Conservation (phyloP, 306 rosid species). For the Vachellia pachyceras region DNA sequence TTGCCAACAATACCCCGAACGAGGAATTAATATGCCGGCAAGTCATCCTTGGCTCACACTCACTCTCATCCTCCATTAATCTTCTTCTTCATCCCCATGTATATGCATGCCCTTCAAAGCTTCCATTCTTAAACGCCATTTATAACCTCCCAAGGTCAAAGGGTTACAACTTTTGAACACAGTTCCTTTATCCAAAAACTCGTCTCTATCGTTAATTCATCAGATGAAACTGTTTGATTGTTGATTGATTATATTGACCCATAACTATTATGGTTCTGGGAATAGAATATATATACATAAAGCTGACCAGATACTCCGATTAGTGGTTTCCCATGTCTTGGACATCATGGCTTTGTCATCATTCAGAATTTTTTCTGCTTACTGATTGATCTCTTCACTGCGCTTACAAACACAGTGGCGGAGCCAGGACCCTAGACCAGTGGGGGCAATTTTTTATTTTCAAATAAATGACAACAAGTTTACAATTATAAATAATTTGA, state of each 20-base stretch:
- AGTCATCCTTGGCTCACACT: conserved; percentile 62
- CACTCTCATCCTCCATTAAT: conserved; percentile 40
- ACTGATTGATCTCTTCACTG: not conserved
- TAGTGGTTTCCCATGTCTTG: conserved; percentile 29
- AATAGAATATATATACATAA: conserved; percentile 38
- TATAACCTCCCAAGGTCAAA: conserved; percentile 41
- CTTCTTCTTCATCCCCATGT: not conserved
- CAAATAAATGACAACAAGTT: too few relatives aligned
- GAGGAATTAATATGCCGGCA: conserved; percentile 37
- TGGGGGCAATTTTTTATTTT: too few relatives aligned
- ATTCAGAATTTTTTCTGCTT: conserved; percentile 37
- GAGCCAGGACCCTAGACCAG: too few relatives aligned
- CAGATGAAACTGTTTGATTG: conserved; percentile 12
- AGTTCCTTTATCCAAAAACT: too few relatives aligned
- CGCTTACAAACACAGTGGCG: too few relatives aligned
- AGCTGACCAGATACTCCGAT: not conserved
- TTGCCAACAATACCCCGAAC: conserved; percentile 23
- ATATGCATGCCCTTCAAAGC: not conserved
- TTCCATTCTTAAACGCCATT: not conserved
- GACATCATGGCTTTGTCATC: conserved; percentile 38
- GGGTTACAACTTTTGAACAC: not conserved
- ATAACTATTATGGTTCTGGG: conserved; percentile 27
- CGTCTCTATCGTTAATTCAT: too few relatives aligned
- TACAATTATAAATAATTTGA: too few relatives aligned
- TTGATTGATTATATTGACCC: not conserved